phyloP scores from a whole-genome alignment of 306 rosid species.

The Citrullus mucosospermus region DNA sequence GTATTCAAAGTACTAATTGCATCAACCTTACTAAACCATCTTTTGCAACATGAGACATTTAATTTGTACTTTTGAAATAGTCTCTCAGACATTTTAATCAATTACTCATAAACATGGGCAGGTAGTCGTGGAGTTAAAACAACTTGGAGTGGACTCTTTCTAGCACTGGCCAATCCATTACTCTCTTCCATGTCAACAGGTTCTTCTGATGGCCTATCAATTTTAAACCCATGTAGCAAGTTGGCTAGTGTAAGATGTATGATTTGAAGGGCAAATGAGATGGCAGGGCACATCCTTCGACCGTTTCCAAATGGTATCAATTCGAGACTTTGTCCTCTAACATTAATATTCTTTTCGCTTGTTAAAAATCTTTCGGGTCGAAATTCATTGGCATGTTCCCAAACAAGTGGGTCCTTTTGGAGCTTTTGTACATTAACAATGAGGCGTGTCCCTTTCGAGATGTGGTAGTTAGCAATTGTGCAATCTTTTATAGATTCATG shows the following conservation, averaged over 20 bases:
- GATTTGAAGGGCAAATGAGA: conserved; percentile 2
- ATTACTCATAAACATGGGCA: not conserved
- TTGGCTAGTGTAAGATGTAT: not conserved
- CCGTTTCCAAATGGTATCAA: conserved; percentile 24
- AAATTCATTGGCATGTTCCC: conserved; percentile 15
- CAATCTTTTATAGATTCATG: not conserved
- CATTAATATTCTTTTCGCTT: not conserved
- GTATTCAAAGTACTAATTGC: too few species aligned
- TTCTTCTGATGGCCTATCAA: conserved; percentile 16
- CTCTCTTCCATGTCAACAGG: conserved; percentile 38
- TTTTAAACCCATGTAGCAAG: conserved; percentile 19
- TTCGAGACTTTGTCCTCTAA: conserved; percentile 10
- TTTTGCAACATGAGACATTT: too few species aligned
- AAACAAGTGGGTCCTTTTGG: conserved; percentile 16
- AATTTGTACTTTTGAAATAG: too few species aligned
- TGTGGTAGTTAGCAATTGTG: not conserved
- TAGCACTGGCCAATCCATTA: conserved; percentile 37
- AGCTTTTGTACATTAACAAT: conserved; percentile 9
- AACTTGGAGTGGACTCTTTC: conserved; percentile 33
- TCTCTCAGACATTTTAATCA: too few species aligned
- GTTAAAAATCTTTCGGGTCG: conserved; percentile 18
- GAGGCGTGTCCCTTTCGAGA: conserved; percentile 3
- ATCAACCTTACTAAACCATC: too few species aligned
- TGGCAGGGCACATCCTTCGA: conserved; percentile 28
- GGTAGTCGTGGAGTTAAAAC: conserved; percentile 38